Evolutionary conservation across 1,284 basidiomycete genomes (phyloP).

Genomic region (Mrakiaceae sp.): DNA sequence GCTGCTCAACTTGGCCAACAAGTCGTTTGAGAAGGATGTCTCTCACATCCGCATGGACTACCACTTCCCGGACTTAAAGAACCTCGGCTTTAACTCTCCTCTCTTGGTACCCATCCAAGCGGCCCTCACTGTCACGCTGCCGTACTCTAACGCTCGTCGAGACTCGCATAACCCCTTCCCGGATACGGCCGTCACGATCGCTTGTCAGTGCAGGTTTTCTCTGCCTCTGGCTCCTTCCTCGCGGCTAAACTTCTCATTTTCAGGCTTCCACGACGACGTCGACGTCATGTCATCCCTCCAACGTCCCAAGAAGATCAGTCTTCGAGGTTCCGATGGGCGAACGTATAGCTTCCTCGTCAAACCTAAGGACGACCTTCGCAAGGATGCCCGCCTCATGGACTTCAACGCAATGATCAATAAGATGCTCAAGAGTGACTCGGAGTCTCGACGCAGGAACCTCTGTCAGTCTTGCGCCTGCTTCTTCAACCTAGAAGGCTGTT

Average conservation of each 20-base stretch:
- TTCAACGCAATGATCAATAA: slow-evolving; percentile 98
- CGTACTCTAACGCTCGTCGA: slow-evolving; percentile 47
- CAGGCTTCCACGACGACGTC: slow-evolving; percentile 74
- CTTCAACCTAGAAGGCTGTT: neutral
- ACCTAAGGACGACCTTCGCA: slow-evolving; percentile 93
- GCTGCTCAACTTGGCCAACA: slow-evolving; percentile 56
- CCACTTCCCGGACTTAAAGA: slow-evolving; percentile 52
- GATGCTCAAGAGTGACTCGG: slow-evolving; percentile 82
- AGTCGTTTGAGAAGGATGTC: slow-evolving; percentile 41
- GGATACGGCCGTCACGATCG: slow-evolving; percentile 44
- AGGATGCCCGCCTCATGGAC: slow-evolving; percentile 97
- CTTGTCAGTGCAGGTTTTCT: neutral
- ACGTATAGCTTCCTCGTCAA: slow-evolving; percentile 90
- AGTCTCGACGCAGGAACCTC: slow-evolving; percentile 77
- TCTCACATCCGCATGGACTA: slow-evolving; percentile 45
- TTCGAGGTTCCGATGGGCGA: slow-evolving; percentile 71
- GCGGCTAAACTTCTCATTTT: neutral
- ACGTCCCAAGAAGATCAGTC: slow-evolving; percentile 82
- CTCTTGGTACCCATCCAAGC: slow-evolving; percentile 88
- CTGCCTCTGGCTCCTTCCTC: neutral
- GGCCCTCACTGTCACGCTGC: slow-evolving; percentile 79
- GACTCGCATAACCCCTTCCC: slow-evolving; percentile 75
- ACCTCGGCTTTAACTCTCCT: slow-evolving; percentile 46
- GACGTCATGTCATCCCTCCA: slow-evolving; percentile 90
- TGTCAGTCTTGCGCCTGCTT: slow-evolving; percentile 45